Evolutionary conservation across 176 grass and related monocot species (phyloP).

Genomic region (Hordeum vulgare): MorexV3_pseudomolecules_assembly NC_058524.1:246606496-246606995

Average conservation of each 20-base stretch:
- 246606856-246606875: background rate
- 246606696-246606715: background rate
- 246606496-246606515: background rate
- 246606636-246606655: background rate
- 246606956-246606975: background rate
- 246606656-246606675: background rate
- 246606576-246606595: background rate
- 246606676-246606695: background rate
- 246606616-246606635: background rate
- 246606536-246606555: background rate
- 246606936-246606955: background rate
- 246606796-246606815: background rate
- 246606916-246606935: slow-evolving; percentile 2
- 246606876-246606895: background rate
- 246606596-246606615: background rate
- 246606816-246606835: slow-evolving; percentile 26
- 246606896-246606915: background rate
- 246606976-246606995: background rate
- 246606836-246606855: background rate
- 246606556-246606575: background rate
- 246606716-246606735: slow-evolving; percentile 20
- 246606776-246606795: slow-evolving; percentile 37
- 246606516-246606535: background rate
- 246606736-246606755: slow-evolving; percentile 53
- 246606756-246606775: slow-evolving; percentile 53